These are phyloP conservation scores for Macrocybe gigantea DNA, from an alignment of 768 basidiomycete species.

Conservation along the genomic window DNA sequence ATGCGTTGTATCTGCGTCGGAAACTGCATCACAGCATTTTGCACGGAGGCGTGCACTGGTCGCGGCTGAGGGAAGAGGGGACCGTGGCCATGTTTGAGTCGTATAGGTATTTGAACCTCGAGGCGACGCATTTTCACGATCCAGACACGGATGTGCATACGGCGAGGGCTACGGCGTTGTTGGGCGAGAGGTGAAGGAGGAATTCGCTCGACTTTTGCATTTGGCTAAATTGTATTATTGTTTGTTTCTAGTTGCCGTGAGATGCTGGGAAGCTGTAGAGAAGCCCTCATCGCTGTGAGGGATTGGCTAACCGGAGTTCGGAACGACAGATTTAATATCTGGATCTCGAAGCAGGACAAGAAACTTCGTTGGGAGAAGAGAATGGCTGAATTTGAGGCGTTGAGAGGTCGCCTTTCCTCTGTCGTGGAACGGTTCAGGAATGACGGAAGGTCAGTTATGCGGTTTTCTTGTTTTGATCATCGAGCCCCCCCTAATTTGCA, in stretches of 20 bases:
- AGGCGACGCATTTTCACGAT: constrained; percentile 47
- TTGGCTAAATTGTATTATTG: background rate
- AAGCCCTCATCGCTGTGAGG: constrained; percentile 32
- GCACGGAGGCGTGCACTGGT: background rate
- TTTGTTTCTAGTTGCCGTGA: constrained; percentile 37
- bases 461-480: background rate
- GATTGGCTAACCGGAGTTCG: constrained; percentile 45
- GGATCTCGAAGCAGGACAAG: constrained; percentile 23
- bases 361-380: constrained; percentile 23
- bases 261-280: constrained; percentile 38
- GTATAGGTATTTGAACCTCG: constrained; percentile 63
- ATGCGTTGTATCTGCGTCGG: constrained; percentile 21
- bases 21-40: background rate
- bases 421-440: constrained; percentile 41
- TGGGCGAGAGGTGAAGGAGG: constrained; percentile 34
- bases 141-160: constrained; percentile 39
- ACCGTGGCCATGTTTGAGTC: constrained; percentile 73
- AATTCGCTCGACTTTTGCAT: background rate
- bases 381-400: constrained; percentile 28
- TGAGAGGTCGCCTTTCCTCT: constrained; percentile 28
- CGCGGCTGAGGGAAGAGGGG: constrained; percentile 30
- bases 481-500: background rate
- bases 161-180: constrained; percentile 33
- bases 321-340: constrained; percentile 29
- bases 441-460: constrained; percentile 39